Evolutionary conservation across 208 protist genomes (phyloP).

Genomic region (Borovskyia barvae): DNA sequence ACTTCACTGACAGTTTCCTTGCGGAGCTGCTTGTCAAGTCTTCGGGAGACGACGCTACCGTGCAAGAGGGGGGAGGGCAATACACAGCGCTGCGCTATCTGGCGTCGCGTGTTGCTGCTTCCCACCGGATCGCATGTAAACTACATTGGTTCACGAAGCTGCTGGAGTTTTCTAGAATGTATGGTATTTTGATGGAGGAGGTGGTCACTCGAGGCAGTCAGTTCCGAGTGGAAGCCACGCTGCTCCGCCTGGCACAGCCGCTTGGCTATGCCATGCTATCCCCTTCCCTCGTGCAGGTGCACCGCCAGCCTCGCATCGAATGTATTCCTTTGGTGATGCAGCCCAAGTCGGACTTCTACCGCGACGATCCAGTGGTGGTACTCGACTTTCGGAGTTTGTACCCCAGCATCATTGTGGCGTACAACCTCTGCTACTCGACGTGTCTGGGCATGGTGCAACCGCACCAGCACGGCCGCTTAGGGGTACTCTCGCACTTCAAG

Average conservation of each 20-base stretch:
- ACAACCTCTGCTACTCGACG: constrained; percentile 99
- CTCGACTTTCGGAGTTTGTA: constrained; percentile 99
- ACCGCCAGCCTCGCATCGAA: constrained; percentile 67
- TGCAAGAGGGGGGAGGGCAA: neutral
- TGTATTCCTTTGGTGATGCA: constrained; percentile 83
- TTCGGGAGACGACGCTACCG: too few species aligned
- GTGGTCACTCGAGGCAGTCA: constrained; percentile 80
- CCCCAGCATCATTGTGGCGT: constrained; percentile 99
- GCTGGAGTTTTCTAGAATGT: constrained; percentile 73
- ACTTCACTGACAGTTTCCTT: constrained; percentile 60
- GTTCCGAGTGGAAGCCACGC: constrained; percentile 83
- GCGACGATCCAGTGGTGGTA: constrained; percentile 94
- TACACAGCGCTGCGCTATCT: constrained; percentile 55
- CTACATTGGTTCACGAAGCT: constrained; percentile 62
- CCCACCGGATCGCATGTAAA: constrained; percentile 54
- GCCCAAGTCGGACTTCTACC: constrained; percentile 66
- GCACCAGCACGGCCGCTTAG: constrained; percentile 39
- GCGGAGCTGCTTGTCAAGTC: constrained; percentile 44
- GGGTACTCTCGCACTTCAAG: constrained; percentile 59
- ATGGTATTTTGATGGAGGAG: constrained; percentile 75
- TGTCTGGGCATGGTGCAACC: constrained; percentile 69
- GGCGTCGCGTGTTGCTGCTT: constrained; percentile 30
- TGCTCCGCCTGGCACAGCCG: constrained; percentile 69
- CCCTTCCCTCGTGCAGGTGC: constrained; percentile 50
- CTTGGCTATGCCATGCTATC: constrained; percentile 71